A percentile compares a stretch with the other conserved stretches of the same genome.
These are phyloP conservation scores for Strobilomyces echinocephalus DNA, from an alignment of 768 basidiomycete species.

Conservation along the genomic window DNA sequence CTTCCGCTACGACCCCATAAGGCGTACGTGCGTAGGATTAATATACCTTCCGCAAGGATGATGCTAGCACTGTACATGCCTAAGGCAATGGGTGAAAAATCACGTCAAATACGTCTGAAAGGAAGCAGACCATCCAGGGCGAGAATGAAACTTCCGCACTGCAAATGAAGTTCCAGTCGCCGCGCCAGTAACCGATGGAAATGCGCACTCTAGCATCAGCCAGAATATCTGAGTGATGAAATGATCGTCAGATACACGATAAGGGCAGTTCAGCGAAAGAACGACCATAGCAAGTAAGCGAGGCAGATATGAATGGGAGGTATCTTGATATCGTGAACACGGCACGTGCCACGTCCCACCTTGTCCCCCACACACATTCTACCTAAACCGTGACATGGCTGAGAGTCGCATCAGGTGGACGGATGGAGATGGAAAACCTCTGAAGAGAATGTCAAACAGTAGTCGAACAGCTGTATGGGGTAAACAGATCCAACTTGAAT, in stretches of 20 bases:
- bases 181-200: neutral
- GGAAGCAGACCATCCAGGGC: constrained; percentile 16
- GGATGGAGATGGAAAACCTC: constrained; percentile 13
- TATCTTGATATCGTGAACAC: constrained; percentile 28
- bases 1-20: constrained; percentile 20
- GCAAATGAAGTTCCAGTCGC: neutral
- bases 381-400: constrained; percentile 10
- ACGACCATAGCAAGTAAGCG: constrained; percentile 21
- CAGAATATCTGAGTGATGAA: constrained; percentile 7
- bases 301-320: constrained; percentile 19
- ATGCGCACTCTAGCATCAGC: constrained; percentile 1
- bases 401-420: neutral
- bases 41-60: constrained; percentile 14
- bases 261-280: neutral
- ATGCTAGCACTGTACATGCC: constrained; percentile 14
- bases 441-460: constrained; percentile 19
- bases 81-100: constrained; percentile 4
- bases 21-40: constrained; percentile 27
- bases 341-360: constrained; percentile 20
- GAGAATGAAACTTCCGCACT: constrained; percentile 20
- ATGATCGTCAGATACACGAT: neutral
- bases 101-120: neutral
- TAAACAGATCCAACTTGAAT: neutral
- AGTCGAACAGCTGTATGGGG: constrained; percentile 15
- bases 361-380: constrained; percentile 21